Evolutionary conservation across 164 flowering plant genomes (phyloP).

Genomic region (Aristolochia fimbriata): DNA sequence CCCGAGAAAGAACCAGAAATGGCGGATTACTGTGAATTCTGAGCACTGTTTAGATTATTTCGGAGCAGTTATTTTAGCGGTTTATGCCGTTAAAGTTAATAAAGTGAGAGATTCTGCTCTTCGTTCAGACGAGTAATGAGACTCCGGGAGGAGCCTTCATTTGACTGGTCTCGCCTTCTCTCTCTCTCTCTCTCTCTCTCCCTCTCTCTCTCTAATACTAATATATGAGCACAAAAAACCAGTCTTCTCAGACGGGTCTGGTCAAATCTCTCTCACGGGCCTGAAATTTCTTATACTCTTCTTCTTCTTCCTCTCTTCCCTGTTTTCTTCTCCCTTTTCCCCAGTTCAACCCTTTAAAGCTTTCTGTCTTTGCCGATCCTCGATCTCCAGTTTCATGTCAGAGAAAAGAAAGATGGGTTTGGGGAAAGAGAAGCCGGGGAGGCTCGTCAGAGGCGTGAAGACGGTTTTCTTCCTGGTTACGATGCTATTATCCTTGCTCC

Average conservation of each 20-base stretch:
- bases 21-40: no score
- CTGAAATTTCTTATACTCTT: slow-evolving; percentile 1
- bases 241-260: background rate
- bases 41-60: no score
- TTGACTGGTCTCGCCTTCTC: slow-evolving; percentile 8
- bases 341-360: background rate
- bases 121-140: no score
- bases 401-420: slow-evolving; percentile 34
- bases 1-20: no score
- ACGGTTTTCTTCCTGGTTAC: slow-evolving; percentile 61
- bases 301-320: background rate
- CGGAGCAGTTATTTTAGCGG: no score
- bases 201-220: no score
- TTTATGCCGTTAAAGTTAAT: no score
- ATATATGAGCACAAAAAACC: background rate
- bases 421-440: slow-evolving; percentile 37
- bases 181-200: no score
- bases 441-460: slow-evolving; percentile 45
- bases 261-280: background rate
- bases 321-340: background rate
- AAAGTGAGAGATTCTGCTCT: no score
- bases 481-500: slow-evolving; percentile 60
- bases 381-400: background rate
- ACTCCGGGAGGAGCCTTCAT: background rate
- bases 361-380: background rate